Evolutionary conservation across 768 basidiomycete genomes (phyloP), one percentile per base, ranked within the genome.

Genomic region (Filobasidium wieringae): DNA sequence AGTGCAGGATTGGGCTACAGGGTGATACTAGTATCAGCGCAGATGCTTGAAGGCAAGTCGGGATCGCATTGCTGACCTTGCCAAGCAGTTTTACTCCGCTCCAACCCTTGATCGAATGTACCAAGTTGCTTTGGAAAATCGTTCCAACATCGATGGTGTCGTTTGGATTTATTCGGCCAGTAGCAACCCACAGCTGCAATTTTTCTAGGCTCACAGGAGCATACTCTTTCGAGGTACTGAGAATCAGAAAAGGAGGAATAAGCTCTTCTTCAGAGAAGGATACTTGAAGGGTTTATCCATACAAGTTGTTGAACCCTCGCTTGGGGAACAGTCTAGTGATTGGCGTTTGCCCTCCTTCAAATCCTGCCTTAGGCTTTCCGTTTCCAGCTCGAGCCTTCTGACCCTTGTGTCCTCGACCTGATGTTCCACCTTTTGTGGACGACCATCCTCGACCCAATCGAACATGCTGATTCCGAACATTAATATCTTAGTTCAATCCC

Each of bases 281-380:
- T n/a, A n/a, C n/a, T n/a, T n/a, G n/a, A n/a, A n/a, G n/a, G n/a
- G n/a, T n/a, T n/a, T 26, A 19, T 26, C 80, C 87, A 67, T 65
- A 95, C 93, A 82, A 81, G 75, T 95, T 97, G 58, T 84, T 81
- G 73, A 97, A 97, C 45, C 95, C 95, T 47, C 82, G 80, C 78
- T 99, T 99, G 5, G 95, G 95, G 69, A 92, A 87, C 41, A 84
- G 77, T 62, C 88, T 84, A 5, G 87, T 85, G 54, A 97, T 82
- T 14, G 93, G 88, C 4, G 93, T 96, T 73, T 96, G 93, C 62
- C 95, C 95, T 70, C 95, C 95, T 74, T 96, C 95, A 63, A 96
- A 99, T 6, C 88, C 84, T 27, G 82, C 79, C 64, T 80, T 81
- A 30, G 81, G 84, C 65, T 88, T 86, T 4, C 89, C 87, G 58